A percentile compares a stretch with the other conserved stretches of the same genome.
phyloP scores from a whole-genome alignment of 768 basidiomycete genomes.

The Termitomyces sp. region DNA sequence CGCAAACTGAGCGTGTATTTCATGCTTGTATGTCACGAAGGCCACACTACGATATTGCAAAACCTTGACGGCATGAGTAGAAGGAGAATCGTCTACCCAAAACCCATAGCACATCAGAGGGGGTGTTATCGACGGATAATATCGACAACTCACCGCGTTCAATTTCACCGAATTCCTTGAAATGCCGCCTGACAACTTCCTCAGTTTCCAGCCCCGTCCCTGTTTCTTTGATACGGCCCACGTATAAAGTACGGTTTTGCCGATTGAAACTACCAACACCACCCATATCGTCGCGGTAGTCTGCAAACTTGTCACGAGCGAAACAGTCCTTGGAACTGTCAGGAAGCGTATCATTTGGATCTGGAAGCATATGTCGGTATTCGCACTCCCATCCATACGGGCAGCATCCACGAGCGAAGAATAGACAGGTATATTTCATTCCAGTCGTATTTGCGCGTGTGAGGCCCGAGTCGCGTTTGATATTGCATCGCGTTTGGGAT shows the following conservation, averaged over 20 bases:
- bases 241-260: slow-evolving; percentile 91
- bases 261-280: slow-evolving; percentile 96
- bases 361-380: slow-evolving; percentile 87
- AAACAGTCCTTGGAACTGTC: slow-evolving; percentile 97
- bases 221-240: slow-evolving; percentile 91
- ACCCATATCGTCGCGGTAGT: slow-evolving; percentile 99
- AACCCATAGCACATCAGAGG: background rate
- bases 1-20: slow-evolving; percentile 88
- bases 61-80: slow-evolving; percentile 61
- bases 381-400: slow-evolving; percentile 99
- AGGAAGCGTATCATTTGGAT: slow-evolving; percentile 59
- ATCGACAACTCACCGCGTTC: slow-evolving; percentile 66
- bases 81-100: slow-evolving; percentile 20
- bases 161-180: slow-evolving; percentile 93
- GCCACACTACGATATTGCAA: slow-evolving; percentile 93
- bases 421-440: slow-evolving; percentile 90
- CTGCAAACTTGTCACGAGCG: slow-evolving; percentile 92
- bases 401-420: slow-evolving; percentile 95
- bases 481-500: slow-evolving; percentile 86
- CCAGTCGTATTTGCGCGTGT: slow-evolving; percentile 94
- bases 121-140: background rate
- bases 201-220: slow-evolving; percentile 87
- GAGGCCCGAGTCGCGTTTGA: slow-evolving; percentile 85
- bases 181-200: slow-evolving; percentile 86
- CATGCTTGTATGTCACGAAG: slow-evolving; percentile 91